Percentiles rank a stretch among this genome's conserved stretches.
These are phyloP conservation scores for Tetrapyrgos nigripes DNA, from an alignment of 1,284 basidiomycete genomes.

Conservation along the genomic window DNA sequence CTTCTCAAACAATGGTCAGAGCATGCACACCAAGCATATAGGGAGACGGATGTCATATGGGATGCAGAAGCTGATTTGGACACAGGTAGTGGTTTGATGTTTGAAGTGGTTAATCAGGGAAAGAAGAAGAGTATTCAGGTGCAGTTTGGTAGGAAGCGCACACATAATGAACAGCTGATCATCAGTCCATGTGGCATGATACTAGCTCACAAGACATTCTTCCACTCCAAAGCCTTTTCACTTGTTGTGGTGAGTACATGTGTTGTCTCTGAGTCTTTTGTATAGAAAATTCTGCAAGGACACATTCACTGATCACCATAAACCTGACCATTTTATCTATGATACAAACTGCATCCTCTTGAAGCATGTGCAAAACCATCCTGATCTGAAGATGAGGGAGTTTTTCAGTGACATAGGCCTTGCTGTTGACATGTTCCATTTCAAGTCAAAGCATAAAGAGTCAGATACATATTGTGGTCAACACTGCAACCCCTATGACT, in stretches of 20 bases:
- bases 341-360: not conserved
- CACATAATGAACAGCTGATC: slow-evolving; percentile 31
- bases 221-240: slow-evolving; percentile 22
- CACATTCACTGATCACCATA: too few relatives aligned
- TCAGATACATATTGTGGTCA: slow-evolving; percentile 5
- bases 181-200: slow-evolving; percentile 29
- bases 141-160: slow-evolving; percentile 23
- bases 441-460: slow-evolving; percentile 10
- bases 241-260: too few relatives aligned
- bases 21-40: too few relatives aligned
- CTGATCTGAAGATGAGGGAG: not conserved
- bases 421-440: slow-evolving; percentile 12
- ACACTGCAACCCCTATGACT: slow-evolving; percentile 11
- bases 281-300: too few relatives aligned
- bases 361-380: not conserved
- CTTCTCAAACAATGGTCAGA: too few relatives aligned
- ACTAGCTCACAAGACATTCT: slow-evolving; percentile 23
- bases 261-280: too few relatives aligned
- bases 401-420: not conserved
- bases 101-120: too few relatives aligned
- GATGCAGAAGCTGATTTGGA: too few relatives aligned
- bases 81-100: too few relatives aligned
- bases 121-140: too few relatives aligned
- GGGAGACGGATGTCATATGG: too few relatives aligned
- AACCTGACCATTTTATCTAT: not conserved